These are phyloP conservation scores for Rosellinia necatrix DNA, from an alignment of 2,329 filamentous ascomycete species.

Conservation along the genomic window DNA sequence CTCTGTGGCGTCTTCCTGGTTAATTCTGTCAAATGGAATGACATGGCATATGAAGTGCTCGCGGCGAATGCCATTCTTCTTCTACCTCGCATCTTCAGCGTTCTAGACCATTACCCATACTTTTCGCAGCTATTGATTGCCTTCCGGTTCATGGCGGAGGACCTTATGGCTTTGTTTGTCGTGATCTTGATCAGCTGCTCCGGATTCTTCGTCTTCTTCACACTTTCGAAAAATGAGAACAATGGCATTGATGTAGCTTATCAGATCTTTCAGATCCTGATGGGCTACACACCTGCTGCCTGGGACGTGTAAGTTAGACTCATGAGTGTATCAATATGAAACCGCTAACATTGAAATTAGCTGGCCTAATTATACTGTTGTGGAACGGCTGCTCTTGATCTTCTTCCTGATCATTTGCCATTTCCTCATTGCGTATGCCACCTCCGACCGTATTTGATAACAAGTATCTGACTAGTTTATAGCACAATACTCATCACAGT, in stretches of 20 bases:
- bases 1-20: conserved; percentile 85
- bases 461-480: conserved; percentile 26
- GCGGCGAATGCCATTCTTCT: conserved; percentile 88
- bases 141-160: conserved; percentile 91
- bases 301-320: conserved; percentile 74
- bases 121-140: conserved; percentile 94
- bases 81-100: conserved; percentile 87
- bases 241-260: conserved; percentile 80
- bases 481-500: conserved; percentile 91
- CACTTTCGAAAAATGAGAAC: conserved; percentile 73
- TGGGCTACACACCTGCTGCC: conserved; percentile 94
- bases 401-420: conserved; percentile 93
- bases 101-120: conserved; percentile 93
- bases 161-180: conserved; percentile 82
- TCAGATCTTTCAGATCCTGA: conserved; percentile 88
- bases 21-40: conserved; percentile 74
- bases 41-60: conserved; percentile 91
- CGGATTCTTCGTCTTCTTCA: conserved; percentile 95
- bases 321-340: not conserved
- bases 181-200: conserved; percentile 87
- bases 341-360: conserved; percentile 41
- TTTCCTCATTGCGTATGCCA: conserved; percentile 76
- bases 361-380: conserved; percentile 74
- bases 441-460: not conserved
- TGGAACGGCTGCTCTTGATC: conserved; percentile 77